These are phyloP conservation scores for Oldenlandia corymbosa DNA, from an alignment of 257 asterid species.

Conservation along the genomic window DNA sequence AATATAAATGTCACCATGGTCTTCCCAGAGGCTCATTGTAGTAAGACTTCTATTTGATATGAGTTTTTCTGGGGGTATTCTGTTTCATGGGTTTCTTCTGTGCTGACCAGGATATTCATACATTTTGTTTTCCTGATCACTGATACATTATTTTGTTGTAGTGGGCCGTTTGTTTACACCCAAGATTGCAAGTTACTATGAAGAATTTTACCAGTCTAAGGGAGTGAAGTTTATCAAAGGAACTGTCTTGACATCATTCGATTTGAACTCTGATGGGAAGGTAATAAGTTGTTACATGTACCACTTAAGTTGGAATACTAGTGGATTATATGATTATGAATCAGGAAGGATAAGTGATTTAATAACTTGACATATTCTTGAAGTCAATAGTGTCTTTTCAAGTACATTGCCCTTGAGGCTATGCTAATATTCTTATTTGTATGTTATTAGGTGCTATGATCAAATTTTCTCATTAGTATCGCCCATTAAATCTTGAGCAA, in stretches of 20 bases:
- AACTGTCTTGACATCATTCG: constrained; percentile 83
- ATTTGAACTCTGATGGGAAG: constrained; percentile 69
- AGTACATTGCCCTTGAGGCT: background rate
- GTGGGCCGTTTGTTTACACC: constrained; percentile 94
- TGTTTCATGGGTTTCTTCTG: background rate
- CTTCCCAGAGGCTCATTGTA: constrained; percentile 84
- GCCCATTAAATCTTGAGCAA: constrained; percentile 1
- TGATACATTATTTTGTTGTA: constrained; percentile 24
- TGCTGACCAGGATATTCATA: background rate
- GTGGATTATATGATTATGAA: too few relatives aligned
- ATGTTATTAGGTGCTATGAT: background rate
- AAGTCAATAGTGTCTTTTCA: background rate
- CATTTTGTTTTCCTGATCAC: background rate
- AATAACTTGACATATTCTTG: too few relatives aligned
- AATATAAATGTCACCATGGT: constrained; percentile 74
- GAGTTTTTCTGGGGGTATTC: background rate
- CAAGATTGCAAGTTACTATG: constrained; percentile 77
- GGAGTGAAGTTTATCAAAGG: constrained; percentile 93
- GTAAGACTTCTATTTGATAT: constrained; percentile 31
- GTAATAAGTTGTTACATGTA: constrained; percentile 26
- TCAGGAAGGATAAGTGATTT: too few relatives aligned
- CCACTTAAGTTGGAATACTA: background rate
- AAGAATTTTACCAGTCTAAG: constrained; percentile 83
- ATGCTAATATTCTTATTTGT: too few relatives aligned
- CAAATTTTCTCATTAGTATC: background rate